Evolutionary conservation across 176 grass and related monocot species (phyloP), one percentile per base, ranked within the genome.

Genomic region (Saccharum spontaneum): DNA sequence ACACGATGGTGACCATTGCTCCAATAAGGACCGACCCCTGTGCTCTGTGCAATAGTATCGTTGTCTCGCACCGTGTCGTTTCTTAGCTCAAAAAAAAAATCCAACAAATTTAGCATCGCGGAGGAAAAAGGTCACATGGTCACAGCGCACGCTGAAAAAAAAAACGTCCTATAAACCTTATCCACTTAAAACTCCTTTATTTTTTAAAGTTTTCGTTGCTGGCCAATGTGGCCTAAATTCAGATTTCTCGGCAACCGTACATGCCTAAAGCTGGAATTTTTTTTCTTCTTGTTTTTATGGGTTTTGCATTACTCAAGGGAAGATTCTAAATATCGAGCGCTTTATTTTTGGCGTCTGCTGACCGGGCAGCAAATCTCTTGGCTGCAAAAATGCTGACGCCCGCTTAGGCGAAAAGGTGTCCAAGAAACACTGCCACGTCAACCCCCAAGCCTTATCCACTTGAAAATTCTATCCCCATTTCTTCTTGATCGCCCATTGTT

Each of bases 121-220:
- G 4, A n/a, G 26, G 26, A 7, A 64, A 64, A 64, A 30, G 41
- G 14, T 22, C 43, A 67, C 33, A 12, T 15, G 3, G 22, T 50
- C 43, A 31, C 15, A 14, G 33, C 7, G 12, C 40, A 33, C 1
- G 4, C n/a, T 67, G 4, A 45, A 18, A 12, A 43, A 11, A 0
- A 60, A 23, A 23, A 59, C 46, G 71, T 68, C 8, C 2, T 8
- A 44, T 4, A 55, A 36, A 54, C 13, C 69, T 87, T 87, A 87
- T 69, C 86, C 71, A 46, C 72, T 28, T 75, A 10, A 17, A 15
- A 1, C 20, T 37, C 7, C 4, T 48, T 48, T 15, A 3, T 48
- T 44, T 12, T 7, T 26, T 33, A 33, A 8, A 40, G 0, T 26
- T 3, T 23, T 39, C 55, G 23, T 11, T 67, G 18, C 20, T 76